Base-by-base conservation (phyloP, 2,329 filamentous ascomycete species). In the Fusarium anguioides region DNA sequence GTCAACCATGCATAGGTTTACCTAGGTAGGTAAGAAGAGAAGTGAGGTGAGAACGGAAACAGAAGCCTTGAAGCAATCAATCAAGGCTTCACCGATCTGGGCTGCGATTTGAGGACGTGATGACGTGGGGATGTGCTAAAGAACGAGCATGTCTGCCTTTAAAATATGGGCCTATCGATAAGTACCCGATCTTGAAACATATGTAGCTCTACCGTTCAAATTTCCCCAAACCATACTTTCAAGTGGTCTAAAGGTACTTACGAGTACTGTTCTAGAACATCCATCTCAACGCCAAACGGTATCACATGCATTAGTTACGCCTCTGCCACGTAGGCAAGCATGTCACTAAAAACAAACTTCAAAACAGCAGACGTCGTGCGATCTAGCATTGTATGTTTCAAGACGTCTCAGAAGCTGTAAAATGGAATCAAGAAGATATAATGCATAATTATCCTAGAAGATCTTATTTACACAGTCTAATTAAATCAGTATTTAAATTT, bases 71-170 rank as follows among this genome's bases (percentile, higher is more conserved):
- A 11, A 48, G n/a, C 18, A 35, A 37, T 21, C 17, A 11, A 48
- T n/a, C 18, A 35, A 37, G 41, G 26, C 45, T 66, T 66, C 54
- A 55, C 60, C 47, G 59, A 58, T 61, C 39, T 55, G 49, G 42
- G 40, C 40, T 62, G 44, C 33, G 40, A 56, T 68, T 36, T 42
- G 40, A 68, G 55, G 54, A 45, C 60, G 61, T 39, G 48, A 68
- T 68, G 65, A 68, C 65, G 65, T 68, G 65, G 51, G 60, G 39
- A 62, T 47, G 40, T 37, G 36, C 55, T 51, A 41, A 35, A n/a
- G n/a, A n/a, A n/a, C 47, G 36, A 55, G 39, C 27, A 27, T 29
- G 27, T 37, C 60, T 59, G 65, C 48, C 65, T 62, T 67, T 62
- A 68, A 68, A 61, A 37, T 68, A 26, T 51, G 65, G 65, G 57